A percentile compares a stretch with the other conserved stretches of the same genome.
Conservation (phyloP, 169 alveolate genomes). For the Perkinsus olseni region DNA sequence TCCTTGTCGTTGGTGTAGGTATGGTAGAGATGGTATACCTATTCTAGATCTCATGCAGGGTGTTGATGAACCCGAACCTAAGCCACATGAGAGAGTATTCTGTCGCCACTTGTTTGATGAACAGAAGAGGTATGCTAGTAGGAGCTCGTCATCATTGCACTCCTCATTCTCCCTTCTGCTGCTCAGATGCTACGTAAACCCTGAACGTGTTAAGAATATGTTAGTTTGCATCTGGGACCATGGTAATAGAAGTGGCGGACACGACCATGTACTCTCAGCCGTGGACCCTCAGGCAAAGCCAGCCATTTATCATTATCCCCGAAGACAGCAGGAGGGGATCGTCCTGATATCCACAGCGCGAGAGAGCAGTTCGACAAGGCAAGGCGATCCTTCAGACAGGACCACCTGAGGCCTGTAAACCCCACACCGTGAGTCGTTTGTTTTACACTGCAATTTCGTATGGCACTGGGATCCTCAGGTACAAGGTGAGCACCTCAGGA, state of each 20-base stretch:
- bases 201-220: conserved; percentile 4
- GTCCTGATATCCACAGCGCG: background rate
- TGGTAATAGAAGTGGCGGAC: background rate
- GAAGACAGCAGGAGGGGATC: background rate
- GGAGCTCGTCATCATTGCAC: background rate
- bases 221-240: background rate
- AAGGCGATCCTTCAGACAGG: background rate
- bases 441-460: background rate
- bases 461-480: background rate
- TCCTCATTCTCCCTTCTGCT: background rate
- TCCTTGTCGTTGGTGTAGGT: background rate
- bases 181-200: conserved; percentile 25
- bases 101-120: conserved; percentile 36
- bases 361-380: background rate
- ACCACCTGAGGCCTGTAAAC: background rate
- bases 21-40: conserved; percentile 28
- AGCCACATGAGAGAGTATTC: conserved; percentile 12
- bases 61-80: background rate
- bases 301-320: background rate
- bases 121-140: conserved; percentile 12
- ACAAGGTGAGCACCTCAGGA: background rate
- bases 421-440: background rate
- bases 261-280: too few species aligned
- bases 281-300: background rate
- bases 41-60: conserved; percentile 42